Evolutionary conservation across 2,329 filamentous ascomycete species (phyloP).

Genomic region (Neonectria neomacrospora): DNA sequence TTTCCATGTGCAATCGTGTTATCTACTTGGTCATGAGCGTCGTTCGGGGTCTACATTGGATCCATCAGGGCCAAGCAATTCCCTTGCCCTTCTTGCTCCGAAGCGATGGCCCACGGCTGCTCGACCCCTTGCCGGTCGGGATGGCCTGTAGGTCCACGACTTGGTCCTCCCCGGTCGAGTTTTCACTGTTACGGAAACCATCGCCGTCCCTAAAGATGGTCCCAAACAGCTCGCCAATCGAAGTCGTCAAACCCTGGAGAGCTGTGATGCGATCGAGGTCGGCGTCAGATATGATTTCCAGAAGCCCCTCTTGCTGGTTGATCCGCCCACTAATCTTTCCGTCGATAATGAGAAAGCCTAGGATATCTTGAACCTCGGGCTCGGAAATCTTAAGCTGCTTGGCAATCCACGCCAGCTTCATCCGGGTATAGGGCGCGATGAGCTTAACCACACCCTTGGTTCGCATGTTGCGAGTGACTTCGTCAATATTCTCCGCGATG

Average conservation of each 20-base stretch:
- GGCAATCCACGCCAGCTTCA: conserved; percentile 88
- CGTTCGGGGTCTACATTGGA: conserved; percentile 5
- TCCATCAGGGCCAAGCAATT: conserved; percentile 29
- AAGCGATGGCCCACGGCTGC: conserved; percentile 17
- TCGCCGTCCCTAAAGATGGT: conserved; percentile 83
- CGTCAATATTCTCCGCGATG: conserved; percentile 98
- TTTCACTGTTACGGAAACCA: conserved; percentile 63
- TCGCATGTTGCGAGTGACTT: conserved; percentile 97
- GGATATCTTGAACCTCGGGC: conserved; percentile 90
- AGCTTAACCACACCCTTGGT: conserved; percentile 95
- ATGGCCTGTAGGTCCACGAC: conserved; percentile 43
- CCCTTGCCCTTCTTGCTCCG: conserved; percentile 41
- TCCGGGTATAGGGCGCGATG: conserved; percentile 93
- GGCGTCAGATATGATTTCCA: conserved; percentile 79
- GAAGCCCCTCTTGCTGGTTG: conserved; percentile 85
- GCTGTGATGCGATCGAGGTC: conserved; percentile 81
- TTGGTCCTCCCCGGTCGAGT: conserved; percentile 44
- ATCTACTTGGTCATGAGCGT: background rate
- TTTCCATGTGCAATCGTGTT: background rate
- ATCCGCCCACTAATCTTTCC: conserved; percentile 88
- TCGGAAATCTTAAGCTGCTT: conserved; percentile 87
- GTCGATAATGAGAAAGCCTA: conserved; percentile 94
- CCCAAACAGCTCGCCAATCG: conserved; percentile 75
- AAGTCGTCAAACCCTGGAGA: conserved; percentile 76
- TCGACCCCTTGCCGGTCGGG: conserved; percentile 30